Conservation (phyloP, 805 yeast genomes). For the Schizosaccharomyces japonicus region DNA sequence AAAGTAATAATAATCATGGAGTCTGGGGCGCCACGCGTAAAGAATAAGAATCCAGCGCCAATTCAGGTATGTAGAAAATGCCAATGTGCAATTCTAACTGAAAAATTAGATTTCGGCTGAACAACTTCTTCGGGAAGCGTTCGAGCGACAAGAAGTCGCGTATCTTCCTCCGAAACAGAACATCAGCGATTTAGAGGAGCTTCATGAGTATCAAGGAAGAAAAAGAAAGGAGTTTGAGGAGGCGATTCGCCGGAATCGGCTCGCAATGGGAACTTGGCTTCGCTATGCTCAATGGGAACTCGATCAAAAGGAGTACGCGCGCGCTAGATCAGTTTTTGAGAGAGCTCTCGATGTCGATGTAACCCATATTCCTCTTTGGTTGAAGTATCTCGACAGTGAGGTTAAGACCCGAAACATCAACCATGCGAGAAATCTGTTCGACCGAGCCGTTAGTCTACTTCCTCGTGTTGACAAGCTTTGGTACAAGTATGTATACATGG, state of each 20-base stretch:
- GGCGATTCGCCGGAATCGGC: conserved; percentile 63
- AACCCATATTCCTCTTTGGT: conserved; percentile 64
- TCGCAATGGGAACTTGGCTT: conserved; percentile 71
- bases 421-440: conserved; percentile 70
- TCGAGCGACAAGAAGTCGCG: conserved; percentile 23
- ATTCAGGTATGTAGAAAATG: too few relatives aligned
- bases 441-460: conserved; percentile 45
- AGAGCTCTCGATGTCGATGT: conserved; percentile 60
- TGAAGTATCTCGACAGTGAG: conserved; percentile 58
- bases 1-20: conserved; percentile 8
- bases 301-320: conserved; percentile 47
- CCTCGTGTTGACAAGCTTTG: conserved; percentile 73
- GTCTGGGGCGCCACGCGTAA: conserved; percentile 15
- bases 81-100: neutral
- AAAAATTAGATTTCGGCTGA: conserved; percentile 34
- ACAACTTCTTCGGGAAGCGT: conserved; percentile 38
- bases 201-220: conserved; percentile 46
- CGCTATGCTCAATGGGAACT: conserved; percentile 75
- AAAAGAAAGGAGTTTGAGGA: conserved; percentile 66
- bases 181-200: conserved; percentile 56
- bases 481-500: conserved; percentile 62
- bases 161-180: conserved; percentile 18
- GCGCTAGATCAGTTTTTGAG: conserved; percentile 76
- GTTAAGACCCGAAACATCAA: conserved; percentile 46
- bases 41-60: conserved; percentile 24